Base-by-base conservation (phyloP, 768 basidiomycete genomes). In the Termitomyces sp. region DNA sequence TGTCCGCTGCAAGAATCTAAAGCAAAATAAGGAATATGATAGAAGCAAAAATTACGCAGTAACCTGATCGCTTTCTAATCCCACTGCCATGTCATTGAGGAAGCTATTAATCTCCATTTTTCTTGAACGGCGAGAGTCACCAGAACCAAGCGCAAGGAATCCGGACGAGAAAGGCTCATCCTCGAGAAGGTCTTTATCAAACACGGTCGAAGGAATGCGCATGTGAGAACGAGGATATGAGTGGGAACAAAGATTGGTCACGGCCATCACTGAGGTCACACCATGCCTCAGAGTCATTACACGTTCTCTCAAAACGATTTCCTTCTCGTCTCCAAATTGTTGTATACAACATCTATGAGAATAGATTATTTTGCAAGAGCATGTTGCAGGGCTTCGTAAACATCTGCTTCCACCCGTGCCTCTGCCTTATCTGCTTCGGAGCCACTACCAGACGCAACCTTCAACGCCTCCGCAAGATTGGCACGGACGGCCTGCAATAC, bases 361-460 rank as follows among this genome's bases (percentile, higher is more conserved):
- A 36, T 42, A 44, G 29, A 53, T 60, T 57, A 67, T 60, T 65
- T 65, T 54, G 74, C 70, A 63, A 98, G 74, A 63, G 94, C 94
- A 62, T 90, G 83, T 72, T 98, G 95, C 59, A 99, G 79, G 43
- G 92, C 85, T 79, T 98, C 97, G 70, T 95, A 98, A 57, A 98
- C 95, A 68, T 96, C 94, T 36, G 90, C 90, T 76, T 99, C 96
- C 70, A 98, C 85, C 64, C 85, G 83, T 32, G 95, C 97, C 76
- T 95, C 94, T 59, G 87, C 76, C 80, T 94, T 98, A 73, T 94
- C 94, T 65, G 88, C 87, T 72, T 98, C 97, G 46, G 92, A 86
- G 31, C 94, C 95, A 67, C 80, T 90, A 43, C 94, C 93, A 42
- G 79, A 71, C 2, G 86, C 82, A 32, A 93, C 90, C 69, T 83